Conservation (phyloP, 2,329 filamentous ascomycete genomes). For the Parastagonospora avenae region DNA sequence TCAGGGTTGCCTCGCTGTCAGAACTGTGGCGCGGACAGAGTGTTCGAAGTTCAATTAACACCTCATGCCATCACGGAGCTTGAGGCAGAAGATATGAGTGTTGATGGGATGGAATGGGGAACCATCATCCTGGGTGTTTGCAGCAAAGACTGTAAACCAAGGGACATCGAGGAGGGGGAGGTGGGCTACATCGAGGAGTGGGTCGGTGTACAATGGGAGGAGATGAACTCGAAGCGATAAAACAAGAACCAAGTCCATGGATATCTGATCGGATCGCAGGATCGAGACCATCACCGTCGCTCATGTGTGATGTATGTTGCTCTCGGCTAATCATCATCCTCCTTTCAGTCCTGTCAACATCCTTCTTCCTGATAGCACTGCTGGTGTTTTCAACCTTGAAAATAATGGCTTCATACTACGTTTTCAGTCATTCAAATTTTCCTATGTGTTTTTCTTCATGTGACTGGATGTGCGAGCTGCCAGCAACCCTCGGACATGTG, state of each 20-base stretch:
- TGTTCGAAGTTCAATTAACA: slow-evolving; percentile 91
- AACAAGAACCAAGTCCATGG: background rate
- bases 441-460: too few relatives aligned
- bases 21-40: slow-evolving; percentile 74
- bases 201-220: slow-evolving; percentile 98
- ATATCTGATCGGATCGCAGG: background rate
- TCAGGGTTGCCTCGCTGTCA: slow-evolving; percentile 72
- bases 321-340: background rate
- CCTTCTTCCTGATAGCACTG: too few relatives aligned
- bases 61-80: slow-evolving; percentile 89
- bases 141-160: slow-evolving; percentile 73
- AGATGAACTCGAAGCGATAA: slow-evolving; percentile 52
- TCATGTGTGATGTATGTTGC: slow-evolving; percentile 11
- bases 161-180: slow-evolving; percentile 63
- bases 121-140: slow-evolving; percentile 89
- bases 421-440: too few relatives aligned
- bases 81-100: slow-evolving; percentile 70
- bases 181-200: slow-evolving; percentile 90
- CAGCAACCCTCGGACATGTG: too few relatives aligned
- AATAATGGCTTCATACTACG: too few relatives aligned
- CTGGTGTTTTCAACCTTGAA: too few relatives aligned
- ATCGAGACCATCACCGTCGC: background rate
- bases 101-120: slow-evolving; percentile 97
- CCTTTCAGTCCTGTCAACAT: too few relatives aligned
- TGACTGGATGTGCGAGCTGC: too few relatives aligned